Percentiles rank a stretch among this genome's conserved stretches.
Evolutionary conservation across 768 basidiomycete genomes (phyloP).

Genomic region (Sarcodon sp.): DNA sequence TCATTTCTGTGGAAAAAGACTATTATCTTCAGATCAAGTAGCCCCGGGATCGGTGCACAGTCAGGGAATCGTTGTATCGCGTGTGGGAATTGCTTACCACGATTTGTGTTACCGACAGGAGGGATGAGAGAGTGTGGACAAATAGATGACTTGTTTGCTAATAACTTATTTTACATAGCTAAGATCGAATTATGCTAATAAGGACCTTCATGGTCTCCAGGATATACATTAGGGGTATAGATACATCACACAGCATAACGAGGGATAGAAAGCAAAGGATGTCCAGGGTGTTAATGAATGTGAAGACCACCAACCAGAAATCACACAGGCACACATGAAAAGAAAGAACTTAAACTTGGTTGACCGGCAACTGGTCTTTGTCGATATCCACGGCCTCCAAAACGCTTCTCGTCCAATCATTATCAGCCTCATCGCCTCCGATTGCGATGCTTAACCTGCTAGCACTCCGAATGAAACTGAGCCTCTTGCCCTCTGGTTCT

Average conservation of each 20-base stretch:
- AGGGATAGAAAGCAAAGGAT: background rate
- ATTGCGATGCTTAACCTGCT: background rate
- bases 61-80: background rate
- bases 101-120: background rate
- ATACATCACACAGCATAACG: background rate
- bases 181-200: background rate
- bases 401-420: background rate
- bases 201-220: background rate
- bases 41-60: background rate
- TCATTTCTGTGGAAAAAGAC: slow-evolving; percentile 34
- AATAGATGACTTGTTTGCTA: background rate
- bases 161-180: background rate
- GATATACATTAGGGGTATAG: background rate
- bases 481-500: too few relatives aligned
- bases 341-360: background rate
- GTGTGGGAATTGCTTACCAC: background rate
- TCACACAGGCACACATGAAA: background rate
- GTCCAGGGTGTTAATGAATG: background rate
- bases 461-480: background rate
- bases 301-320: background rate
- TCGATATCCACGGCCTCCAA: background rate
- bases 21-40: slow-evolving; percentile 16
- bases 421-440: background rate
- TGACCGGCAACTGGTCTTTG: background rate
- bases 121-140: background rate